phyloP scores from a whole-genome alignment of 345 rosid species.

The Eutrema yunnanense region DNA sequence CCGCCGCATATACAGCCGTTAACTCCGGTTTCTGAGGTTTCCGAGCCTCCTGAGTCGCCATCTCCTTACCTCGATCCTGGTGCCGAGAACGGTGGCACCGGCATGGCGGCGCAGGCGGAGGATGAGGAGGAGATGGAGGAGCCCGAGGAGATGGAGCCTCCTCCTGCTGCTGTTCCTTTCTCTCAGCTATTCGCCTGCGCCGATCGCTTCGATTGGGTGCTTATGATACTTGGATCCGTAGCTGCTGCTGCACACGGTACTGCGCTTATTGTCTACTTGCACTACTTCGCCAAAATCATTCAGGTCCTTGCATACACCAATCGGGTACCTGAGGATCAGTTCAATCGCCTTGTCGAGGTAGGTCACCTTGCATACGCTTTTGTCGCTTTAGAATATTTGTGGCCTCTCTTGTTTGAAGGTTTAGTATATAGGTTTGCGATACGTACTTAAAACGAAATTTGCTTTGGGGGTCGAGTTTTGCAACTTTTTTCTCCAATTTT shows the following conservation, averaged over 20 bases:
- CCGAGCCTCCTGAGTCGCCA: conserved; percentile 99
- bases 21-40: conserved; percentile 97
- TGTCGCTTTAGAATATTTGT: neutral
- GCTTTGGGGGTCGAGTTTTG: neutral
- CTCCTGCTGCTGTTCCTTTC: conserved; percentile 97
- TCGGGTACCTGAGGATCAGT: conserved; percentile 31
- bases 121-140: conserved; percentile 88
- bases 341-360: conserved; percentile 67
- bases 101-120: conserved; percentile 53
- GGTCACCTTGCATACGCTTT: conserved; percentile 13
- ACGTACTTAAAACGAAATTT: neutral
- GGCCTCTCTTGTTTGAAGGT: too few species aligned
- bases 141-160: conserved; percentile 82
- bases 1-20: conserved; percentile 98
- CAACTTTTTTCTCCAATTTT: neutral
- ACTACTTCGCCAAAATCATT: conserved; percentile 82
- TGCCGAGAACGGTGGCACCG: conserved; percentile 61
- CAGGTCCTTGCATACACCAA: conserved; percentile 40
- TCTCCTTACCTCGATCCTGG: conserved; percentile 78
- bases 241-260: conserved; percentile 99
- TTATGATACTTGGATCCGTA: conserved; percentile 83
- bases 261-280: conserved; percentile 91
- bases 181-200: conserved; percentile 79
- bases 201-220: conserved; percentile 82
- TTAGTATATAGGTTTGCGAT: neutral